Evolutionary conservation across 306 rosid species (phyloP), one percentile per base, ranked within the genome.

Genomic region (Castanea crenata): DNA sequence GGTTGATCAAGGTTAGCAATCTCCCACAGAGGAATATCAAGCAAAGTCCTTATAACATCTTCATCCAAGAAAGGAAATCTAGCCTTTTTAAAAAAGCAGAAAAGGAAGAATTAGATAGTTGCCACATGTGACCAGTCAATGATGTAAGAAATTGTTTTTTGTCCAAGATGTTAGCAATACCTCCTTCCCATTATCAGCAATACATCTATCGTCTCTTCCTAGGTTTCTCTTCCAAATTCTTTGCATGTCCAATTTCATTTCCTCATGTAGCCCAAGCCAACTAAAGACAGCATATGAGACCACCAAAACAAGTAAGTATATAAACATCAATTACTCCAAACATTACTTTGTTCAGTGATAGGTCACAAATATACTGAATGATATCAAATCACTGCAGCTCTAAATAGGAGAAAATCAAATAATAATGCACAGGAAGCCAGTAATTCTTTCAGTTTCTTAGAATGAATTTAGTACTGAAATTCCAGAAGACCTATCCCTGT

Each of bases 191-290:
- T 85, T 89, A 79, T 95, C 99, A 35, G 99, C 92, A 88, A 95
- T 91, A 81, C 96, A 91, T 76, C 99, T 89, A 81, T 92, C 99
- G 79, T 95, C 99, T 90, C 99, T 88, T 77, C 99, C 99, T 58
- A 95, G 88, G 90, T 95, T 95, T 88, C 99, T 89, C 84, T 90
- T 95, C 99, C 99, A 95, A 79, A 95, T 95, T 89, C 99, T 92
- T 80, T 90, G 97, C 89, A 95, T 88, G 85, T 95, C 99, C 74
- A 95, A 83, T 84, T 88, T 95, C 99, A 95, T 95, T 89, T 95
- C 99, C 87, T 91, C 87, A 3, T 92, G 76, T 71, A 95, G 85
- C 62, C 90, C 91, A 86, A 77, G 82, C 99, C 99, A 95, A 77
- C 99, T 95, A 87, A 83, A 69, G 27, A 82, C 68, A 73, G 80